Percentiles rank a stretch among this genome's conserved stretches.
phyloP scores from a whole-genome alignment of 78 protist genomes.

The Dictyostelium firmibasis region DNA sequence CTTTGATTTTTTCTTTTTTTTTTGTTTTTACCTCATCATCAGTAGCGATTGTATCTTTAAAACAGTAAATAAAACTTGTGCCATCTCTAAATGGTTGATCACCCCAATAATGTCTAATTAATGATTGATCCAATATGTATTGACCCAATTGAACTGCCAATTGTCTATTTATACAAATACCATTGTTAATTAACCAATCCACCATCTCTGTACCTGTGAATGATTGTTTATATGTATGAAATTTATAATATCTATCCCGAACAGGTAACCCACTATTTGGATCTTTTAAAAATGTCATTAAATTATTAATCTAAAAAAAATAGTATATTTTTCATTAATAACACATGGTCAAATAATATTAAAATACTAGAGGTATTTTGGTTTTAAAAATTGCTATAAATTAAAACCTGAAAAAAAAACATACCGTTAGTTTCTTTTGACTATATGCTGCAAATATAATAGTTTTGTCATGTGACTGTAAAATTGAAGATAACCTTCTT shows the following conservation, averaged over 20 bases:
- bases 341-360: no score
- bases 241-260: conserved; percentile 49
- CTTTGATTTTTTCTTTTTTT: no score
- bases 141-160: conserved; percentile 48
- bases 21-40: conserved; percentile 40
- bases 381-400: no score
- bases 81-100: conserved; percentile 69
- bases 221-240: conserved; percentile 46
- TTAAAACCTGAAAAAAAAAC: no score
- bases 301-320: conserved; percentile 19
- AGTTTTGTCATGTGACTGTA: conserved; percentile 29
- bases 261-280: conserved; percentile 12
- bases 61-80: conserved; percentile 5
- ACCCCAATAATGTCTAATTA: conserved; percentile 46
- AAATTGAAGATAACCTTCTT: conserved; percentile 38
- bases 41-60: conserved; percentile 52
- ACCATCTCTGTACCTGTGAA: conserved; percentile 55
- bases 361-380: no score
- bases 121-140: conserved; percentile 50
- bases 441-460: conserved; percentile 22
- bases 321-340: no score
- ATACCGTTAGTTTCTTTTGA: conserved; percentile 19
- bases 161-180: conserved; percentile 24
- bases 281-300: conserved; percentile 23
- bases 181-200: conserved; percentile 56